Conservation (phyloP, 1,284 basidiomycete species). For the Cutaneotrichosporon arboriforme region DNA sequence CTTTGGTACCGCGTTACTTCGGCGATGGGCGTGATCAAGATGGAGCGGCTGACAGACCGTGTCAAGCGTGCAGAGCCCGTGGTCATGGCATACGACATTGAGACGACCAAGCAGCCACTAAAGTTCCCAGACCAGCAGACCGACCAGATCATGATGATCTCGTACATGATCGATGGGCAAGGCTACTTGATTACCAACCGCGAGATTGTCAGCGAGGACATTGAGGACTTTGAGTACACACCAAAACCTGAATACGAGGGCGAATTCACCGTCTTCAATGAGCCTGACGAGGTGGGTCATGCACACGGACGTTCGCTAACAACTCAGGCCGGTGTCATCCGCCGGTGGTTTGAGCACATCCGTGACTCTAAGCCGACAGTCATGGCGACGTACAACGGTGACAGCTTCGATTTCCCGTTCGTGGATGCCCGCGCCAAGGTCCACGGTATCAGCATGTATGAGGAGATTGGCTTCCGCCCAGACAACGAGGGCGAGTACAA, state of each 20-base stretch:
- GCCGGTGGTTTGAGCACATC: slow-evolving; percentile 88
- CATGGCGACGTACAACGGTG: slow-evolving; percentile 98
- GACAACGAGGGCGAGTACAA: slow-evolving; percentile 96
- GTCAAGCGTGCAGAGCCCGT: slow-evolving; percentile 99
- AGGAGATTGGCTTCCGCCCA: slow-evolving; percentile 86
- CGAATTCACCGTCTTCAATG: slow-evolving; percentile 94
- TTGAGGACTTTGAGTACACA: slow-evolving; percentile 98
- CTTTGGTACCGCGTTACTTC: slow-evolving; percentile 93
- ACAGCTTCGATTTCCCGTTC: slow-evolving; percentile 99
- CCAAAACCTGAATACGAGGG: slow-evolving; percentile 98
- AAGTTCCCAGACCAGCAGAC: slow-evolving; percentile 96
- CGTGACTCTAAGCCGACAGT: slow-evolving; percentile 91
- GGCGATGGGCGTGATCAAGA: slow-evolving; percentile 70
- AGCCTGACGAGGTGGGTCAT: slow-evolving; percentile 72
- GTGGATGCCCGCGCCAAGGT: slow-evolving; percentile 79
- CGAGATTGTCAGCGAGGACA: slow-evolving; percentile 95
- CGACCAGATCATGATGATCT: slow-evolving; percentile 99
- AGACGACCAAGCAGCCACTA: slow-evolving; percentile 95
- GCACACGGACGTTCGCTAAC: neutral
- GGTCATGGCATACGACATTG: slow-evolving; percentile 99
- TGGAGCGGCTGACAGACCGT: slow-evolving; percentile 68
- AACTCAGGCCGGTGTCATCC: slow-evolving; percentile 65
- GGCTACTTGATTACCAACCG: slow-evolving; percentile 97
- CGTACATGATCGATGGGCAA: slow-evolving; percentile 57
- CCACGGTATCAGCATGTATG: slow-evolving; percentile 94